Evolutionary conservation across 495 filamentous ascomycete species (phyloP).

Genomic region (Penicillium salamii): DNA sequence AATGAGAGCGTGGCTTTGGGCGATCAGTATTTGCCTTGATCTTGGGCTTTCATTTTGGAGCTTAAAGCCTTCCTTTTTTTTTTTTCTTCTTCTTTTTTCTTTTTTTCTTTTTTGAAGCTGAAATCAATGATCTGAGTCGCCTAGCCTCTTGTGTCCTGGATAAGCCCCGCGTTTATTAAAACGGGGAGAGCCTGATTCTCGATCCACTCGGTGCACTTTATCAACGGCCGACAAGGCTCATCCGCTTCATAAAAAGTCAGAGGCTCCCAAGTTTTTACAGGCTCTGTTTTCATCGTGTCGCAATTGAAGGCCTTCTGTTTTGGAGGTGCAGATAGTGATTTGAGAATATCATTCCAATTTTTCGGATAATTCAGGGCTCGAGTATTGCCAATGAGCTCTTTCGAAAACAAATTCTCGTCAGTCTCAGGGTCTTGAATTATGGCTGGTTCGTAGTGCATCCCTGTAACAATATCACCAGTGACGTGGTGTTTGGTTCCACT

Average conservation of each 20-base stretch:
- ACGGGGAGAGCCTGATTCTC: slow-evolving; percentile 22
- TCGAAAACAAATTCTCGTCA: slow-evolving; percentile 13
- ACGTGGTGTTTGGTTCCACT: slow-evolving; percentile 27
- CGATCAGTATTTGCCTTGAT: slow-evolving; percentile 32
- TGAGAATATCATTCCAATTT: slow-evolving; percentile 7
- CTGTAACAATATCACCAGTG: slow-evolving; percentile 27
- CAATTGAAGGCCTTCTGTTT: slow-evolving; percentile 25
- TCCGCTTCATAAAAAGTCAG: slow-evolving; percentile 22
- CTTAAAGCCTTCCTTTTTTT: no score
- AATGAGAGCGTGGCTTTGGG: slow-evolving; percentile 29
- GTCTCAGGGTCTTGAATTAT: slow-evolving; percentile 6
- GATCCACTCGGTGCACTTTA: slow-evolving; percentile 32
- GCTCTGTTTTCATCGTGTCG: slow-evolving; percentile 21
- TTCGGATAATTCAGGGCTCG: slow-evolving; percentile 6
- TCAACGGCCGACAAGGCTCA: slow-evolving; percentile 16
- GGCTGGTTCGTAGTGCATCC: slow-evolving; percentile 23
- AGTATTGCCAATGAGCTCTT: slow-evolving; percentile 18
- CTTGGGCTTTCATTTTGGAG: slow-evolving; percentile 4
- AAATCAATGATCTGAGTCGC: background rate
- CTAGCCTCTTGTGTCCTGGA: background rate
- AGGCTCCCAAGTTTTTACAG: slow-evolving; percentile 16
- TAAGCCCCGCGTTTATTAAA: slow-evolving; percentile 13
- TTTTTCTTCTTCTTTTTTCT: no score
- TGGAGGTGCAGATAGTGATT: slow-evolving; percentile 9
- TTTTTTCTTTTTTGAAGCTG: no score